Evolutionary conservation across 2,329 filamentous ascomycete genomes (phyloP).

Genomic region (Parastagonospora nodorum): DNA sequence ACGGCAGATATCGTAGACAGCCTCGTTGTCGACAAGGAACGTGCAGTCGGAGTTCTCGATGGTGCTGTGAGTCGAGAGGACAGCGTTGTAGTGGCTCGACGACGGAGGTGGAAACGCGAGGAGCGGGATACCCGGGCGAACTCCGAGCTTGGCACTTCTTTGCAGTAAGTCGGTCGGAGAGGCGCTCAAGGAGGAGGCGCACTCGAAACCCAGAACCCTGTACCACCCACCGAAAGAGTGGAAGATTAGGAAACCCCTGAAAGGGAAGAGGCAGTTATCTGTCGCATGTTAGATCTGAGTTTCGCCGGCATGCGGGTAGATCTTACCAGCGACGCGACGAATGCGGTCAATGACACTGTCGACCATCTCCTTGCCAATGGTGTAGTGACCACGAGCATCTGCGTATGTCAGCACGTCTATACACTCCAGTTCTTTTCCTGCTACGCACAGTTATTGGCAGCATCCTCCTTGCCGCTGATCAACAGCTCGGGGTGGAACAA

Average conservation of each 20-base stretch:
- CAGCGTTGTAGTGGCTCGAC: constrained; percentile 77
- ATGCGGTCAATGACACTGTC: constrained; percentile 72
- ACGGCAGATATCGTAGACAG: constrained; percentile 76
- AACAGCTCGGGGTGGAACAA: constrained; percentile 75
- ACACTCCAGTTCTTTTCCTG: neutral
- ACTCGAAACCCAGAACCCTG: constrained; percentile 75
- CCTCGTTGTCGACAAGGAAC: constrained; percentile 77
- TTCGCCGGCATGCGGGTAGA: neutral
- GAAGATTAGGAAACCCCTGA: constrained; percentile 76
- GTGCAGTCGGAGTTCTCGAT: constrained; percentile 80
- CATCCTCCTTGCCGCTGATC: constrained; percentile 77
- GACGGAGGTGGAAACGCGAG: constrained; percentile 71
- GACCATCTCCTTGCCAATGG: constrained; percentile 77
- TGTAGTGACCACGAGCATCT: constrained; percentile 76
- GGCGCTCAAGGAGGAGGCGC: constrained; percentile 73
- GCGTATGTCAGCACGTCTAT: constrained; percentile 19
- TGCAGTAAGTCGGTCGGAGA: constrained; percentile 76
- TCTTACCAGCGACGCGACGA: constrained; percentile 69
- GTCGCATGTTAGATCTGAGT: constrained; percentile 17
- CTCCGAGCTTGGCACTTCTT: constrained; percentile 79
- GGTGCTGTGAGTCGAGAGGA: constrained; percentile 74
- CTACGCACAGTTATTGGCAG: constrained; percentile 70
- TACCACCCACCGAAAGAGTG: constrained; percentile 77
- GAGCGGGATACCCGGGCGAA: constrained; percentile 73
- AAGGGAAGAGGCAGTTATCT: constrained; percentile 76